phyloP scores from a whole-genome alignment of 331 rosid genomes.

The Rhamnella rubrinervis region DNA sequence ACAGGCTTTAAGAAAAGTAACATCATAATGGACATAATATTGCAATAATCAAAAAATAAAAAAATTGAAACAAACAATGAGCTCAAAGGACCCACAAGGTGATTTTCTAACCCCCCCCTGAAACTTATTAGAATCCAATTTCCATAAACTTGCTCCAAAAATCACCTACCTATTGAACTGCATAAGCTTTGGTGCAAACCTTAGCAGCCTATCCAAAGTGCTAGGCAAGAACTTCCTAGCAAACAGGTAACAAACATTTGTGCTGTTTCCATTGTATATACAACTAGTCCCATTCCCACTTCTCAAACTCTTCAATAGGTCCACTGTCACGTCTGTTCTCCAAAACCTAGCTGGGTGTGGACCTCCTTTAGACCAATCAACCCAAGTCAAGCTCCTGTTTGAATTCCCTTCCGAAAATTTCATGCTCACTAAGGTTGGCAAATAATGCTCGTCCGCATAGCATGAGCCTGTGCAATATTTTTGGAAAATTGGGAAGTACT shows the following conservation, averaged over 20 bases:
- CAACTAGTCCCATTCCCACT: conserved; percentile 26
- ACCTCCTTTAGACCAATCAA: conserved; percentile 85
- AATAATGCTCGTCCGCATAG: conserved; percentile 74
- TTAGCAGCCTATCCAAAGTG: conserved; percentile 45
- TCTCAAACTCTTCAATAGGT: conserved; percentile 52
- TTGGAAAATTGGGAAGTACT: conserved; percentile 44
- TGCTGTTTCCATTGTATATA: conserved; percentile 34
- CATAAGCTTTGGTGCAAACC: conserved; percentile 53
- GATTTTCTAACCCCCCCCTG: neutral
- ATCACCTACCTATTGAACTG: conserved; percentile 22
- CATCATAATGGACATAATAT: neutral
- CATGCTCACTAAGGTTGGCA: conserved; percentile 63
- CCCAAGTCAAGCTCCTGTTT: conserved; percentile 84
- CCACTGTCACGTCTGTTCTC: conserved; percentile 44
- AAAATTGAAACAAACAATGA: neutral
- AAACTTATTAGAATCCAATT: conserved; percentile 4
- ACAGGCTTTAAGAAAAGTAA: neutral
- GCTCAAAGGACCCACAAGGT: neutral
- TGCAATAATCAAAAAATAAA: neutral
- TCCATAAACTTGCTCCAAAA: neutral
- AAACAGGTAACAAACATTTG: conserved; percentile 56
- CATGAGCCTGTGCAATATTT: conserved; percentile 38
- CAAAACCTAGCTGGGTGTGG: conserved; percentile 56
- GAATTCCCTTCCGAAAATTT: conserved; percentile 42
- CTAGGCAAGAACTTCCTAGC: conserved; percentile 69